A percentile compares a stretch with the other conserved stretches of the same genome.
Conservation (phyloP, 352 stramenopile genomes). For the Pythium angustatum region DNA sequence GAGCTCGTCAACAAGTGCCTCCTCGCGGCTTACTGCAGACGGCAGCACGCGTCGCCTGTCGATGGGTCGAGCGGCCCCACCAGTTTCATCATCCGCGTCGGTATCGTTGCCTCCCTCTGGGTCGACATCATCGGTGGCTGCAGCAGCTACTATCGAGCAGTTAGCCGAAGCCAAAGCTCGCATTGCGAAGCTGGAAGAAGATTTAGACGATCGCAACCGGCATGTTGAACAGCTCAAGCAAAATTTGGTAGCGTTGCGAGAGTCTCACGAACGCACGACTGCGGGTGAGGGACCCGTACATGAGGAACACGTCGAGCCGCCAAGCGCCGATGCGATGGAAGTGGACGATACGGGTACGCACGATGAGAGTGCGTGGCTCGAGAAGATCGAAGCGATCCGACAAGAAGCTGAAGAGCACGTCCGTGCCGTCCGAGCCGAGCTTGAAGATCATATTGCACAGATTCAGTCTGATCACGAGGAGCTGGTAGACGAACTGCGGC, state of each 20-base stretch:
- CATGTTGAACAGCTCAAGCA: constrained; percentile 71
- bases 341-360: constrained; percentile 28
- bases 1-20: not conserved
- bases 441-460: constrained; percentile 66
- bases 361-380: constrained; percentile 40
- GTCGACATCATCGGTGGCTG: not conserved
- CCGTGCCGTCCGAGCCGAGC: constrained; percentile 49
- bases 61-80: constrained; percentile 15
- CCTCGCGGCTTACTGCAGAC: constrained; percentile 20
- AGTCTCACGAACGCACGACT: constrained; percentile 28
- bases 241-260: constrained; percentile 52
- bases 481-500: constrained; percentile 50
- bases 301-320: constrained; percentile 39
- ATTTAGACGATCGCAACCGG: constrained; percentile 70
- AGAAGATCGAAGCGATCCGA: constrained; percentile 53
- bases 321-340: constrained; percentile 34
- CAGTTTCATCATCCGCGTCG: constrained; percentile 2
- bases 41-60: constrained; percentile 16
- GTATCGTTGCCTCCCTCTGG: constrained; percentile 2
- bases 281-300: constrained; percentile 16
- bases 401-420: constrained; percentile 68
- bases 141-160: constrained; percentile 32
- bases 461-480: constrained; percentile 56
- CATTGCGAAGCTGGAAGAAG: constrained; percentile 64
- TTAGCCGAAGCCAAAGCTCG: constrained; percentile 47